Base-by-base conservation (phyloP, 257 asterid genomes). In the Vinca minor region DNA sequence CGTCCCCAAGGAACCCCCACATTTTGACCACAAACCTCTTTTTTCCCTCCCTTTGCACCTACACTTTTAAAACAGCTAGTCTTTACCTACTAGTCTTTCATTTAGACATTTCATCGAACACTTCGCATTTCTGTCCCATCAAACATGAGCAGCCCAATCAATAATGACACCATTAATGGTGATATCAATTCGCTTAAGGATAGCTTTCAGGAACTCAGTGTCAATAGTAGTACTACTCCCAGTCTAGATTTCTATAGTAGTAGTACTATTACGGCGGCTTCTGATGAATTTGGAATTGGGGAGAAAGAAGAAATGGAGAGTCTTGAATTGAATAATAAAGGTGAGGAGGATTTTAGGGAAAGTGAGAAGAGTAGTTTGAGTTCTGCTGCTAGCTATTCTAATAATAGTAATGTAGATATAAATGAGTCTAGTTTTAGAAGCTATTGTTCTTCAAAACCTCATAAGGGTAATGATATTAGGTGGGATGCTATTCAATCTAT, bases 401-500 rank as follows among this genome's bases (percentile, higher is more conserved):
- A 70, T 17, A 62, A 71, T 42, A 34, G 68, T 17, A 62, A 71
- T 42, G 34, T 56, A 35, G 84, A 72, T 34, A 73, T 31, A 15
- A 77, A 83, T 65, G 96, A 83, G 78, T 72, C 76, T 52, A 84
- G 95, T 56, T 83, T 83, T 45, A 73, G 87, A 65, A 71, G 82
- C 15, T 68, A 77, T 50, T 85, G 82, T 64, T 66, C 71, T 0
- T 90, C 95, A 39, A 90, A 90, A 55, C 97, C 97, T 31, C 97
- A 90, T 31, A 87, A 81, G 76, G 87, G 92, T 46, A 90, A 87
- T 34, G 97, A 87, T 46, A 48, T 74, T 26, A 59, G 91, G 68
- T 90, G 95, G 94, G 97, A 85, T 62, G 97, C 95, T 2, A 79
- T 90, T 25, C 95, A 87, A 12, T 26, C 52, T 2, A 81, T 82